These are phyloP conservation scores for Cryphonectria japonica DNA, from an alignment of 2,329 filamentous ascomycete species.

Conservation along the genomic window DNA sequence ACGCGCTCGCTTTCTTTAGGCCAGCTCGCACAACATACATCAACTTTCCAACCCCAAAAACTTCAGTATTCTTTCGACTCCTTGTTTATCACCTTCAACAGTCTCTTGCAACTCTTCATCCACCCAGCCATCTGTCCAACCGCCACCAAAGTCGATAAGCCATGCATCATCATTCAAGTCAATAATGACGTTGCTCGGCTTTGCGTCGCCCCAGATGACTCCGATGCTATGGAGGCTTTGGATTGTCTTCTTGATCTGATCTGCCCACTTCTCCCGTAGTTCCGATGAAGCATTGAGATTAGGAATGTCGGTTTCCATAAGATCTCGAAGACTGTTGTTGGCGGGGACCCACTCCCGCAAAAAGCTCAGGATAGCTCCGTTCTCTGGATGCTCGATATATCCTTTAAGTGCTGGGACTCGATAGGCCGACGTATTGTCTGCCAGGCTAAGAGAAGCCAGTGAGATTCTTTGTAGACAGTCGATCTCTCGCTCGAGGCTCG, in stretches of 20 bases:
- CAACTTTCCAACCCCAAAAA: not conserved
- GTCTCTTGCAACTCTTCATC: conserved; percentile 42
- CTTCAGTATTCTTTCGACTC: conserved; percentile 30
- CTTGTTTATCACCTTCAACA: conserved; percentile 43
- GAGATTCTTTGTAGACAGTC: conserved; percentile 14
- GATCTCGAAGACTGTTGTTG: conserved; percentile 6
- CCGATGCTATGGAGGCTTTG: conserved; percentile 35
- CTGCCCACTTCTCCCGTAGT: not conserved
- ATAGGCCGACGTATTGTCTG: not conserved
- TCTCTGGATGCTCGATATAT: not conserved
- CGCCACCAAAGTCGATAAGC: conserved; percentile 46
- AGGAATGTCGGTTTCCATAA: not conserved
- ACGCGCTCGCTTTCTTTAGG: too few relatives aligned
- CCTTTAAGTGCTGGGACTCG: conserved; percentile 7
- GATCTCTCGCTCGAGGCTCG: conserved; percentile 14
- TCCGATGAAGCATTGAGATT: not conserved
- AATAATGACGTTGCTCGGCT: conserved; percentile 43
- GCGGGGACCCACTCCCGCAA: conserved; percentile 19
- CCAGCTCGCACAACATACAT: not conserved
- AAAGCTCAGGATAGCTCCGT: conserved; percentile 5
- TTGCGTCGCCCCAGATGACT: conserved; percentile 40
- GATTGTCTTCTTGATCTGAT: conserved; percentile 37
- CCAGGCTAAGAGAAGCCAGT: not conserved
- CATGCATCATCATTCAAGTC: conserved; percentile 42
- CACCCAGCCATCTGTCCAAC: conserved; percentile 46